Base-by-base conservation (phyloP, 306 rosid species). In the Acmispon strigosus region DNA sequence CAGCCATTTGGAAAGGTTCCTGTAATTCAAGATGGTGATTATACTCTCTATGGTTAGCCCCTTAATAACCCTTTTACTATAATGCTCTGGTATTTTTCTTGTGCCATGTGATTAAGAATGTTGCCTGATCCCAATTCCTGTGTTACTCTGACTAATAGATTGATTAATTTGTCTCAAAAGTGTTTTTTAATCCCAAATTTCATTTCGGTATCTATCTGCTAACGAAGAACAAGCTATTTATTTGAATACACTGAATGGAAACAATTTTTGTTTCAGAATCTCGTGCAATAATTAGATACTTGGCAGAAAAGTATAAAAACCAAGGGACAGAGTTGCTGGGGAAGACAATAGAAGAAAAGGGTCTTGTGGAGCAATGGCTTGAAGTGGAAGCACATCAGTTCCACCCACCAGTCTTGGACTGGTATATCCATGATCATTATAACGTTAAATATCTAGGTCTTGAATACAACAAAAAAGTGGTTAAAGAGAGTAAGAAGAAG, bases 1-100 rank as follows among this genome's bases (percentile, higher is more conserved):
- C 71, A 82, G 86, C 86, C 89, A 18, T 85, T 85, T 73, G 89
- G 89, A 73, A 45, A 11, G 14, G 7, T 85, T 76, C 89, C 89
- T 53, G 76, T 79, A 9, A 42, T 85, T 59, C 86, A 79, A 79
- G 86, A 85, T 54, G 86, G 77, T 42, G 89, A 85, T 55, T 85
- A 59, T 69, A 76, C 83, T 47, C 79, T 85, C 42, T 85, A 64
- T 42, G 89, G 55, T 4, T 29, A 1, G 15, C 10, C 70, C 54
- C 68, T 73, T 53, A 2, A 15, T 11, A 9, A 8, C 27, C 39
- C n/a, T n/a, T n/a, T n/a, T n/a, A n/a, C n/a, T n/a, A n/a, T n/a
- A n/a, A n/a, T n/a, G n/a, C n/a, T n/a, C 54, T 53, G 34, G 20
- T 9, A 0, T 1, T 19, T 0, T 19, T 52, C 41, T 8, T 10